A percentile compares a stretch with the other conserved stretches of the same genome.
Evolutionary conservation across 768 basidiomycete species (phyloP).

Genomic region (Multifurca ochricompacta): DNA sequence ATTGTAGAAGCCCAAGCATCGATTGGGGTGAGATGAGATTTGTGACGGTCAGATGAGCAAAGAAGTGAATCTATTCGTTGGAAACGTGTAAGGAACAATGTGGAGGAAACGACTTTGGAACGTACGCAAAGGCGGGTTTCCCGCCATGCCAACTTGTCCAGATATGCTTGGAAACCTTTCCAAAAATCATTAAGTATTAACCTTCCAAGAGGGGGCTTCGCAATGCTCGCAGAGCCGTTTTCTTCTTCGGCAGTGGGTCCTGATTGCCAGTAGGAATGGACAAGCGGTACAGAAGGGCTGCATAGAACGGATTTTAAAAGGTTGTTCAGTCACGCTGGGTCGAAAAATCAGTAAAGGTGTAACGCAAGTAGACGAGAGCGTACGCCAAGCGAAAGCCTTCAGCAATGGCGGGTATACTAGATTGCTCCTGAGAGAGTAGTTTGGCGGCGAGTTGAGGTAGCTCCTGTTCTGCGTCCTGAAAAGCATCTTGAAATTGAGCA

Average conservation of each 20-base stretch:
- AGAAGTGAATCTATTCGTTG: conserved; percentile 73
- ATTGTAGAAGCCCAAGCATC: conserved; percentile 71
- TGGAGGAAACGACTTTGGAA: conserved; percentile 10
- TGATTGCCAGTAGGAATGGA: conserved; percentile 33
- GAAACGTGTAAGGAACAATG: not conserved
- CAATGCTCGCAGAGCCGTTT: conserved; percentile 23
- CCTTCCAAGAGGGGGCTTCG: conserved; percentile 46
- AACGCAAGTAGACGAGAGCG: not conserved
- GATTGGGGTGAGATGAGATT: conserved; percentile 69
- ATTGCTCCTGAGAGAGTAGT: conserved; percentile 50
- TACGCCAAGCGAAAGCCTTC: conserved; percentile 74
- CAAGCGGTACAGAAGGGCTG: conserved; percentile 66
- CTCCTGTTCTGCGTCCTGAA: conserved; percentile 64
- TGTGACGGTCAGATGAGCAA: conserved; percentile 78
- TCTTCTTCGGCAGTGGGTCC: conserved; percentile 30
- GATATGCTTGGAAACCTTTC: conserved; percentile 81
- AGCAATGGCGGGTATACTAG: conserved; percentile 55
- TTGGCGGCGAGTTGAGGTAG: conserved; percentile 57
- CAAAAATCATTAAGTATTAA: conserved; percentile 82
- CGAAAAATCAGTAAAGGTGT: conserved; percentile 12
- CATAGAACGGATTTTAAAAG: conserved; percentile 92
- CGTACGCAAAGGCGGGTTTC: conserved; percentile 83
- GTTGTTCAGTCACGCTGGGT: conserved; percentile 78
- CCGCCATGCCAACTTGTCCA: conserved; percentile 88
- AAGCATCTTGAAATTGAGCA: not conserved